phyloP scores from a whole-genome alignment of 2,329 filamentous ascomycete genomes.

The Periconia macrospinosa region DNA sequence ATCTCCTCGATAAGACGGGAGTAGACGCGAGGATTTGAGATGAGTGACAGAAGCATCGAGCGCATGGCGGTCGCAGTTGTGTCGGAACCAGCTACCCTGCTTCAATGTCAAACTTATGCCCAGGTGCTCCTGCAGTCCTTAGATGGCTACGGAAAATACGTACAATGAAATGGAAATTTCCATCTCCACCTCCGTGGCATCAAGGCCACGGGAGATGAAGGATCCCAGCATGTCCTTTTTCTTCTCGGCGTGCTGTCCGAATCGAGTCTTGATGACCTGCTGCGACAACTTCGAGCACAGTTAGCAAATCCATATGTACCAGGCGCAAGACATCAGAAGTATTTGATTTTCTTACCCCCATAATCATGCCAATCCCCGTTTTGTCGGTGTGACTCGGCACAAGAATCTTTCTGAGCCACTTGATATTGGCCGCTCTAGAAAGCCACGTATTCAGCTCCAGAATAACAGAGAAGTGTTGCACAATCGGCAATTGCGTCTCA shows the following conservation, averaged over 20 bases:
- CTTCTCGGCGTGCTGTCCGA: too few relatives aligned
- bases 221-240: too few relatives aligned
- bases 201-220: too few relatives aligned
- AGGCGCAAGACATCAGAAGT: too few relatives aligned
- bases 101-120: too few relatives aligned
- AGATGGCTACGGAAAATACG: too few relatives aligned
- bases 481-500: neutral
- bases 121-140: too few relatives aligned
- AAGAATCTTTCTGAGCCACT: neutral
- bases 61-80: slow-evolving; percentile 14
- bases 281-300: too few relatives aligned
- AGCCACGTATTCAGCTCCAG: neutral
- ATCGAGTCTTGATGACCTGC: too few relatives aligned
- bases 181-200: too few relatives aligned
- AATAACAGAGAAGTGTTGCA: neutral
- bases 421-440: neutral
- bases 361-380: neutral
- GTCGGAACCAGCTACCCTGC: slow-evolving; percentile 17
- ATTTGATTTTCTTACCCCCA: neutral
- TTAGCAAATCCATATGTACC: too few relatives aligned
- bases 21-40: slow-evolving; percentile 7
- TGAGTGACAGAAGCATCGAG: slow-evolving; percentile 8
- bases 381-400: neutral
- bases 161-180: neutral
- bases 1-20: slow-evolving; percentile 10